phyloP scores from a whole-genome alignment of 371 early-diverging fungal genomes.

The Blakeslea trispora region DNA sequence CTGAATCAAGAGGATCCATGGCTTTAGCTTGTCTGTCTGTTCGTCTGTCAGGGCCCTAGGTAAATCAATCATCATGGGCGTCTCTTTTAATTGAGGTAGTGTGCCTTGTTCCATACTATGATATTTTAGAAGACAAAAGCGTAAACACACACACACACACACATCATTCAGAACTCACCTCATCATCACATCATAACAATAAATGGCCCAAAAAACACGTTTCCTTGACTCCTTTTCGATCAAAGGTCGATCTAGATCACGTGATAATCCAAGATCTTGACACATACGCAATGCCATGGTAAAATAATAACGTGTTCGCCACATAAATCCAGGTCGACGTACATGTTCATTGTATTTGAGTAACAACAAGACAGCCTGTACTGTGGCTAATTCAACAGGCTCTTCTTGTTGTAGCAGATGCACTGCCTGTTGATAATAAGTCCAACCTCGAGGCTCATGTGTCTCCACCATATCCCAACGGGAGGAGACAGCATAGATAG shows the following conservation, averaged over 20 bases:
- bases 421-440: conserved; percentile 30
- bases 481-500: conserved; percentile 36
- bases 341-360: conserved; percentile 41
- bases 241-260: conserved; percentile 1
- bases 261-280: conserved; percentile 28
- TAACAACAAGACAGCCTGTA: conserved; percentile 36
- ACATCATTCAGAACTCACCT: conserved; percentile 26
- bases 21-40: conserved; percentile 23
- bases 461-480: conserved; percentile 29
- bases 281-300: conserved; percentile 33
- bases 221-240: conserved; percentile 28
- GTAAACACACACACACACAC: too few relatives aligned
- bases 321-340: conserved; percentile 34
- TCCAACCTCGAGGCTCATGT: conserved; percentile 29
- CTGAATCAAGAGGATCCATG: conserved; percentile 21
- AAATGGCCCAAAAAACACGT: conserved; percentile 34
- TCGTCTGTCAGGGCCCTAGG: conserved; percentile 25
- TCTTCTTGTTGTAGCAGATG: conserved; percentile 24
- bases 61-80: conserved; percentile 12
- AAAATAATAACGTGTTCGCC: conserved; percentile 30
- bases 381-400: conserved; percentile 25
- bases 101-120: conserved; percentile 30
- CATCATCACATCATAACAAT: conserved; percentile 39
- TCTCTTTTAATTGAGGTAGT: conserved; percentile 14
- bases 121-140: too few relatives aligned